Evolutionary conservation across 768 basidiomycete genomes (phyloP), one percentile per base, ranked within the genome.

Genomic region (Russula abietina): DNA sequence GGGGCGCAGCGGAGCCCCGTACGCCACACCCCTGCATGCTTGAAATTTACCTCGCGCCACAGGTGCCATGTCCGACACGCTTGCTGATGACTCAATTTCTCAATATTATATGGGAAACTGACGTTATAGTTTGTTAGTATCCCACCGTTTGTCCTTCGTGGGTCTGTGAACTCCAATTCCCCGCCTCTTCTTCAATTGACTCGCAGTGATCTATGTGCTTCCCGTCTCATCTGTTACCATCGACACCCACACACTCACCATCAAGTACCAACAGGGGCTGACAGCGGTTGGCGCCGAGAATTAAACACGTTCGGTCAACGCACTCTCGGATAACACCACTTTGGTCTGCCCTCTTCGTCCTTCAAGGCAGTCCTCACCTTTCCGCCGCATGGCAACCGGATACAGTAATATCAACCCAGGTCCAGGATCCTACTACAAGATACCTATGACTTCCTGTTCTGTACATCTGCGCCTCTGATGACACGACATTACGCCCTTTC

Each of bases 61-160:
- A 6, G 38, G 46, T 64, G 28, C 51, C 57, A 53, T 39, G n/a
- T 33, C 57, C 45, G 39, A 39, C 48, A 36, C 48, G 54, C 26
- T 36, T 28, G 48, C 11, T 41, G 57, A 59, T 59, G 62, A 46
- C 43, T 59, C 57, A 55, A 59, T 49, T 12, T 53, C 43, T 55
- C 57, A 59, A 63, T 49, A 17, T 48, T 36, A 39, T 33, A 54
- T 38, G 38, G 39, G 59, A 26, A 33, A 43, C n/a, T 63, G 62
- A 63, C 57, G 45, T 46, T 53, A 53, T 54, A 16, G n/a, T n/a
- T 24, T 24, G 36, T 10, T 16, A 10, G 22, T 30, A 22, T 43
- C 24, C 24, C 49, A 11, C 48, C 22, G 26, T 38, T 38, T 39
- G 46, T 22, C 51, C 30, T 62, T 46, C 30, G 45, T 33, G 52